Conservation (phyloP, 805 yeast species). For the Lachancea kluyveri region DNA sequence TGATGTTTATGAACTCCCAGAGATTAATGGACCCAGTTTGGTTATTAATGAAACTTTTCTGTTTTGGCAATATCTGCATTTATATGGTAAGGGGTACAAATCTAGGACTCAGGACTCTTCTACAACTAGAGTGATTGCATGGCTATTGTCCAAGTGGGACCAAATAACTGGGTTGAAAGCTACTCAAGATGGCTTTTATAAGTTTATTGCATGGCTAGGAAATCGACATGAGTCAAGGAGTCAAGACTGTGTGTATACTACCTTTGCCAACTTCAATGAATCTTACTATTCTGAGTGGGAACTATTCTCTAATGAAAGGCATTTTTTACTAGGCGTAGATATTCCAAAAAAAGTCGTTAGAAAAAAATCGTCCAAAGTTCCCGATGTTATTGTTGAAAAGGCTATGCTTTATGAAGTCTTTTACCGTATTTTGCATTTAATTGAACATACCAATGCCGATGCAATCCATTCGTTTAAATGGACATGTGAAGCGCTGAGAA, state of each 20-base stretch:
- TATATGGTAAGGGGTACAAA: slow-evolving; percentile 32
- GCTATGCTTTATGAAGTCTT: slow-evolving; percentile 7
- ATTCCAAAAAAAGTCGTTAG: neutral
- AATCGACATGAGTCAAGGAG: slow-evolving; percentile 9
- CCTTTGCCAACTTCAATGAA: neutral
- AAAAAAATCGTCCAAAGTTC: neutral
- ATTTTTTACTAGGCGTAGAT: slow-evolving; percentile 10
- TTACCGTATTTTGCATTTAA: slow-evolving; percentile 9
- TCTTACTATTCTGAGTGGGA: slow-evolving; percentile 9
- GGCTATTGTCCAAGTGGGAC: slow-evolving; percentile 48
- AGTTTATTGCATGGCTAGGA: slow-evolving; percentile 41
- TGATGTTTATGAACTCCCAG: slow-evolving; percentile 46
- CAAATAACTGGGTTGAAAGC: slow-evolving; percentile 13
- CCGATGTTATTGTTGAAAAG: slow-evolving; percentile 3
- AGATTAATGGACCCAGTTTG: slow-evolving; percentile 52
- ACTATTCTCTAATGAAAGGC: slow-evolving; percentile 10
- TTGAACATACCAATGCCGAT: slow-evolving; percentile 7
- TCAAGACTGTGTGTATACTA: neutral
- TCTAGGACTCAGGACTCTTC: slow-evolving; percentile 26
- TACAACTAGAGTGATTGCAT: slow-evolving; percentile 36
- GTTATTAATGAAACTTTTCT: slow-evolving; percentile 41
- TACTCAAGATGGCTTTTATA: slow-evolving; percentile 21
- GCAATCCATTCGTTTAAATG: slow-evolving; percentile 8
- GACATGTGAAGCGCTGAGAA: slow-evolving; percentile 13
- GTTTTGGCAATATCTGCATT: slow-evolving; percentile 47